phyloP scores from a whole-genome alignment of 805 yeast genomes.

The Candida multigemmis region DNA sequence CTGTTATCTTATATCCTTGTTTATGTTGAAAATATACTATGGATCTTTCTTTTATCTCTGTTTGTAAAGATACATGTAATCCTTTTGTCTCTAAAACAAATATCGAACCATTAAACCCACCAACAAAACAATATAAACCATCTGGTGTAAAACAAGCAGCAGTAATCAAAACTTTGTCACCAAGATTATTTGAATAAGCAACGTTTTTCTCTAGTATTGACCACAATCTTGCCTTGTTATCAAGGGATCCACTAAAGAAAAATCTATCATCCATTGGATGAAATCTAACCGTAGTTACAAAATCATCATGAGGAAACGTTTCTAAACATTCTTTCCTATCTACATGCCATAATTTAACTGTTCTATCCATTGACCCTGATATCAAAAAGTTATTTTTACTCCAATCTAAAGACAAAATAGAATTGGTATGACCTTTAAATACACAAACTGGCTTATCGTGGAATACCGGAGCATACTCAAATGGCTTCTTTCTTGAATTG shows the following conservation, averaged over 20 bases:
- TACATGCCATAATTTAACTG: slow-evolving; percentile 80
- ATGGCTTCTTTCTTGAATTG: slow-evolving; percentile 8
- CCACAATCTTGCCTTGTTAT: slow-evolving; percentile 72
- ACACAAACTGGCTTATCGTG: slow-evolving; percentile 53
- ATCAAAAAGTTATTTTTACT: slow-evolving; percentile 75
- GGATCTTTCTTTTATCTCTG: slow-evolving; percentile 21
- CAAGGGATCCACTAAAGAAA: slow-evolving; percentile 74
- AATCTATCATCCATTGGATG: slow-evolving; percentile 85
- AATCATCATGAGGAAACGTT: slow-evolving; percentile 65
- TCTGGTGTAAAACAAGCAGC: slow-evolving; percentile 66
- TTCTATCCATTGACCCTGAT: slow-evolving; percentile 77
- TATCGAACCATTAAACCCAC: slow-evolving; percentile 72
- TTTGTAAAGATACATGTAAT: slow-evolving; percentile 30
- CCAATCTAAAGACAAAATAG: slow-evolving; percentile 78
- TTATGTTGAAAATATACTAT: slow-evolving; percentile 13
- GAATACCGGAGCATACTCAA: slow-evolving; percentile 67
- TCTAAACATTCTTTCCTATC: slow-evolving; percentile 56
- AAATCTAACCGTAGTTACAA: slow-evolving; percentile 71
- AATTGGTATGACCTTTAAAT: slow-evolving; percentile 59
- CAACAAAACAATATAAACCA: slow-evolving; percentile 53
- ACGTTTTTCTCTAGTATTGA: slow-evolving; percentile 68
- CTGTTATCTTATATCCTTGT: slow-evolving; percentile 55
- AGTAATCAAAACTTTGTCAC: slow-evolving; percentile 61
- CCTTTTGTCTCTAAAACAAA: slow-evolving; percentile 56
- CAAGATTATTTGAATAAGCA: slow-evolving; percentile 39